Conservation (phyloP, 2,329 filamentous ascomycete genomes). For the Cladosporium austrohemisphaericum region DNA sequence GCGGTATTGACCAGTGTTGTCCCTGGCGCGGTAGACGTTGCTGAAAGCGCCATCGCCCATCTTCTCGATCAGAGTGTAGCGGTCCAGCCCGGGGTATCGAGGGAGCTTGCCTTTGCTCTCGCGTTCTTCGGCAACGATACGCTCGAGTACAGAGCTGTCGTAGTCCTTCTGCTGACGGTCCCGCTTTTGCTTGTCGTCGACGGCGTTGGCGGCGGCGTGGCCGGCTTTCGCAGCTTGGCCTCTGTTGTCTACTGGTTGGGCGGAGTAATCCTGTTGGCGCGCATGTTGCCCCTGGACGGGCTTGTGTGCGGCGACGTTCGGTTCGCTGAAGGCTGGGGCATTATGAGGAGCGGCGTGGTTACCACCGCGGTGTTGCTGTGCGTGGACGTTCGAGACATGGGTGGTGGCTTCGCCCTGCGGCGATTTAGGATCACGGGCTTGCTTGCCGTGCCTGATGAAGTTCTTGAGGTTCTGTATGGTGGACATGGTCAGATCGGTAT, state of each 20-base stretch:
- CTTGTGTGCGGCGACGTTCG: slow-evolving; percentile 59
- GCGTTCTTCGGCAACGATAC: slow-evolving; percentile 87
- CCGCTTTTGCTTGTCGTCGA: slow-evolving; percentile 58
- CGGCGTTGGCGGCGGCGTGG: slow-evolving; percentile 60
- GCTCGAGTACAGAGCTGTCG: slow-evolving; percentile 68
- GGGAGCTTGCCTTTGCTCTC: slow-evolving; percentile 82
- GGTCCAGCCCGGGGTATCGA: slow-evolving; percentile 75
- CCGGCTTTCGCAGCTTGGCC: slow-evolving; percentile 67
- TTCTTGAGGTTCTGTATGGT: slow-evolving; percentile 95
- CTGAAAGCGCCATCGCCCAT: slow-evolving; percentile 99
- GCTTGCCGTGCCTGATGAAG: slow-evolving; percentile 96
- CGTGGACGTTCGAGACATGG: slow-evolving; percentile 61
- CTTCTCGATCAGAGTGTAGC: slow-evolving; percentile 86
- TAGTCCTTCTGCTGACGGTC: slow-evolving; percentile 45
- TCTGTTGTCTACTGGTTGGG: slow-evolving; percentile 56
- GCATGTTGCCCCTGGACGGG: slow-evolving; percentile 43
- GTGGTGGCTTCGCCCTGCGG: slow-evolving; percentile 59
- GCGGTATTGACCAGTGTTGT: slow-evolving; percentile 65
- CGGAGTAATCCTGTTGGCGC: slow-evolving; percentile 55
- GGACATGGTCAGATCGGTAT: slow-evolving; percentile 47
- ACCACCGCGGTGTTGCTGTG: slow-evolving; percentile 56
- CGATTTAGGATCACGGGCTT: slow-evolving; percentile 68
- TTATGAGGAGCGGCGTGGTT: slow-evolving; percentile 18
- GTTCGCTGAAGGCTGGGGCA: slow-evolving; percentile 54
- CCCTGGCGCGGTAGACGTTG: slow-evolving; percentile 90